Percentiles rank a stretch among this genome's conserved stretches.
phyloP scores from a whole-genome alignment of 257 asterid genomes.

The Scutellaria minor region DNA sequence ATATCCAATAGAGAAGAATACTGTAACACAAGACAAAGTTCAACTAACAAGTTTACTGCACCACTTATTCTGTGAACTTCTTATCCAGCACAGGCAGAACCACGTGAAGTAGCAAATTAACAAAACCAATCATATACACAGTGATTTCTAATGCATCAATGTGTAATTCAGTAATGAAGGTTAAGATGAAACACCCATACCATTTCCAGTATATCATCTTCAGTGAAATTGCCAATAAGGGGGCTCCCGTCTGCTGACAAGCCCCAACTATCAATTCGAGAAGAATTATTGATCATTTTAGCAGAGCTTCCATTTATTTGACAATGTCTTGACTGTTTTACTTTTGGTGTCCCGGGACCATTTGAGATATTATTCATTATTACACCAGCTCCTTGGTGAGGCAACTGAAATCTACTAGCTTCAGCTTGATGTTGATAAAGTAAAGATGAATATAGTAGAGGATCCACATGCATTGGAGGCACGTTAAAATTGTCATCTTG shows the following conservation, averaged over 20 bases:
- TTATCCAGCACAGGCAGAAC: slow-evolving; percentile 3
- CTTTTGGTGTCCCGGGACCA: slow-evolving; percentile 42
- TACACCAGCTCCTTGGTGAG: slow-evolving; percentile 49
- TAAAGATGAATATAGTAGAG: slow-evolving; percentile 64
- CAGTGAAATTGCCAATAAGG: slow-evolving; percentile 64
- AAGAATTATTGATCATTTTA: slow-evolving; percentile 41
- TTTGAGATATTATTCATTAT: slow-evolving; percentile 40
- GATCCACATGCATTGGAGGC: slow-evolving; percentile 52
- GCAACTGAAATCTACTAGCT: slow-evolving; percentile 60
- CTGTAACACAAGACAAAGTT: slow-evolving; percentile 22
- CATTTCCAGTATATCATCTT: slow-evolving; percentile 91
- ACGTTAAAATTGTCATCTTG: slow-evolving; percentile 48
- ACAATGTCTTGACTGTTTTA: slow-evolving; percentile 47
- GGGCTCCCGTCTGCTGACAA: slow-evolving; percentile 62
- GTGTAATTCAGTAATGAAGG: slow-evolving; percentile 16
- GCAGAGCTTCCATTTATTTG: slow-evolving; percentile 45
- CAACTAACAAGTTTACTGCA: slow-evolving; percentile 18
- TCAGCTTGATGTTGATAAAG: slow-evolving; percentile 68
- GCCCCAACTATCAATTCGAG: slow-evolving; percentile 53
- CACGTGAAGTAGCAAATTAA: slow-evolving; percentile 20
- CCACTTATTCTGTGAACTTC: slow-evolving; percentile 22
- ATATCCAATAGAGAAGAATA: slow-evolving; percentile 8
- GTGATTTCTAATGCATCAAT: slow-evolving; percentile 31
- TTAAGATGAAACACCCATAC: slow-evolving; percentile 51
- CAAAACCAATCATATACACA: slow-evolving; percentile 21